Evolutionary conservation across 805 yeast species (phyloP), one percentile per base, ranked within the genome.

Genomic region (Wickerhamiella sergipiensis): DNA sequence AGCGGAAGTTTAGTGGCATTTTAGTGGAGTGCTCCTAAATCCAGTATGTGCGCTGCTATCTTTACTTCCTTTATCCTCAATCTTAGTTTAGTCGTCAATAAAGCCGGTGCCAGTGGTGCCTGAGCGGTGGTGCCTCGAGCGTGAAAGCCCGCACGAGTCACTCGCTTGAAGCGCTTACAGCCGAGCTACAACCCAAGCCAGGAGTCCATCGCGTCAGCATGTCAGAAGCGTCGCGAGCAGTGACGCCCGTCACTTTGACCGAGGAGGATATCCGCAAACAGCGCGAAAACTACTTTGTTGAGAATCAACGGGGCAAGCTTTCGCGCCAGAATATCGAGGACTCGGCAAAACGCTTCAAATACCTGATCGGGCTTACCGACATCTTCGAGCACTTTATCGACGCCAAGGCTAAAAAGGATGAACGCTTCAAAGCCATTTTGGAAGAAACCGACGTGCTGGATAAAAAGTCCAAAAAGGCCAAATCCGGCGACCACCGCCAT

Each of bases 371-470:
- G 1, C 71, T 89, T 42, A 87, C 96, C 0, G 95, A 85, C 55
- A 71, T 90, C 52, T 89, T 89, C 65, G 80, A 94, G 42, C 89
- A 88, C 63, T 89, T 89, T 65, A 85, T 89, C 54, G 85, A 87
- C 57, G 74, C 84, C 44, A 79, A 83, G 55, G 85, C 95, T 12
- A 76, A 86, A 49, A 83, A 82, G 62, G 95, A 88, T 62, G 80
- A 82, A 26, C 73, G 74, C 40, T 78, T 89, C 61, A 57, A 56
- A 46, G 54, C 60, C 38, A 57, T 69, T 50, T 59, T 70, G 17
- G 64, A 62, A 24, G 63, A 62, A 42, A 53, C 61, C 6, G 43
- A 23, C 15, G 40, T 36, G 40, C 38, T 29, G 2, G 63, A 61
- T 31, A 50, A 49, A 24, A 53, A 62, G 54, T 26, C 57, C 54